Evolutionary conservation across 2,329 filamentous ascomycete genomes (phyloP).

Genomic region (Fusarium proliferatum): DNA sequence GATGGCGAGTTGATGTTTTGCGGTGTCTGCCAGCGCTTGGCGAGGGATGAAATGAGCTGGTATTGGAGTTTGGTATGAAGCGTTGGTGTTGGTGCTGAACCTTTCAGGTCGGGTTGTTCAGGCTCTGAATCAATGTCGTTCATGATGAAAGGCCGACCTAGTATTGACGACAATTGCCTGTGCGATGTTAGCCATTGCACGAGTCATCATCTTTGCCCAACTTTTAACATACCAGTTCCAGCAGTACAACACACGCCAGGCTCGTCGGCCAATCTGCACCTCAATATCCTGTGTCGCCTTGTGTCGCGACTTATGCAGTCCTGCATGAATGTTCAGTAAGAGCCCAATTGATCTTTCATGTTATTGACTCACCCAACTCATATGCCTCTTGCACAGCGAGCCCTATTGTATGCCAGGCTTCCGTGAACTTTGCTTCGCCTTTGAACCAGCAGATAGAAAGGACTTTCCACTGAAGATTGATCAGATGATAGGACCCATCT

Average conservation of each 20-base stretch:
- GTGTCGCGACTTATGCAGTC: not conserved
- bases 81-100: not conserved
- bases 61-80: constrained; percentile 13
- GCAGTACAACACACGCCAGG: constrained; percentile 7
- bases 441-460: constrained; percentile 18
- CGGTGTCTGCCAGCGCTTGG: constrained; percentile 11
- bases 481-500: not conserved
- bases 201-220: accelerated
- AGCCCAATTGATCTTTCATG: accelerated
- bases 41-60: constrained; percentile 11
- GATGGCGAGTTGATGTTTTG: not conserved
- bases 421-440: constrained; percentile 8
- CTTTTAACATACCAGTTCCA: constrained; percentile 2
- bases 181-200: not conserved
- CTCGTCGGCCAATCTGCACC: constrained; percentile 4
- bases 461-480: constrained; percentile 12
- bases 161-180: constrained; percentile 6
- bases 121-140: constrained; percentile 7
- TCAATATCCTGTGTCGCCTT: not conserved
- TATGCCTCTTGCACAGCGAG: constrained; percentile 16
- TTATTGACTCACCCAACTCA: not conserved
- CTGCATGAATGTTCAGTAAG: not conserved
- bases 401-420: constrained; percentile 12
- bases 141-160: constrained; percentile 1
- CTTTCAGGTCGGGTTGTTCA: not conserved